Base-by-base conservation (phyloP, 169 alveolate genomes). In the Plasmodium ovale region DNA sequence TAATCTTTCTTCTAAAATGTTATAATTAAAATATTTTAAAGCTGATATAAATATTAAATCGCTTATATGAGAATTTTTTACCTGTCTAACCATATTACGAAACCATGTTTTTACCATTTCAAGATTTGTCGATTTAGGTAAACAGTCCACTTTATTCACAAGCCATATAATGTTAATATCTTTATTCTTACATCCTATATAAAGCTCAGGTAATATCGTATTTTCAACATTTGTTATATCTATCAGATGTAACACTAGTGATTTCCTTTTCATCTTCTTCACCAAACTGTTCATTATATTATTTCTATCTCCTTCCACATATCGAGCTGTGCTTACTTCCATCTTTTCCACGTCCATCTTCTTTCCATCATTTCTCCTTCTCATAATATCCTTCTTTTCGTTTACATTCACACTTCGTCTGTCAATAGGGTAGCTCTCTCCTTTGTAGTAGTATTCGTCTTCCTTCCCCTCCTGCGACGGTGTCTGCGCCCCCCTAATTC, bases 151-250 rank as follows among this genome's bases (percentile, higher is more conserved):
- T 69, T 95, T 94, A 87, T 95, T 95, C 33, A 94, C 93, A 33
- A 95, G 87, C 96, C 97, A 95, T 33, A 95, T 89, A 31, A 94
- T 96, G 62, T 93, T 93, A 47, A 94, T 73, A 31, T 95, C 93
- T 73, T 94, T 93, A 87, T 93, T 87, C 33, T 97, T 89, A 49
- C 95, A 87, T 14, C 94, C 97, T 87, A 94, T 95, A 73, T 94
- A 95, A 3, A 95, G 89, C 74, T 94, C 97, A 9, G 98, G 98
- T 14, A 95, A 89, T 59, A 94, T 94, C 0, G 98, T 93, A 62
- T 90, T 90, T 84, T 95, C 98, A 23, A 95, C 53, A 92, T 95
- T 95, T 35, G 94, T 92, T 23, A 95, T 72, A 71, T 95, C 98
- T 2, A 95, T 91, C 59, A 95, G 27, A 56, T 92, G 94, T 23